These are phyloP conservation scores for Xerocomellus dryophilus DNA, from an alignment of 768 basidiomycete genomes.

Conservation along the genomic window DNA sequence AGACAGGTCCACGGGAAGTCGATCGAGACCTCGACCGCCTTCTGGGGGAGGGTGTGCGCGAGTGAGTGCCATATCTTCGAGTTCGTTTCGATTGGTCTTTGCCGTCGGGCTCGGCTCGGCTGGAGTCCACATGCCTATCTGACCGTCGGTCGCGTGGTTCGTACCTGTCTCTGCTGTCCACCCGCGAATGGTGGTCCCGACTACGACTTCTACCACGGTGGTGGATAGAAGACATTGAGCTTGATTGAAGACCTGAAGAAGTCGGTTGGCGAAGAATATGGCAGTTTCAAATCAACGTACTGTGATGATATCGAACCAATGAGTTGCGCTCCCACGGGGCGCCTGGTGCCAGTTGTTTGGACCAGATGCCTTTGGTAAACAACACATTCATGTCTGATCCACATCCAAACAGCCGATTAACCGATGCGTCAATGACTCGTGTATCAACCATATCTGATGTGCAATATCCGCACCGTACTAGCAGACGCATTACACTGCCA, in stretches of 20 bases:
- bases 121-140: constrained; percentile 14
- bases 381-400: constrained; percentile 17
- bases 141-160: constrained; percentile 21
- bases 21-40: constrained; percentile 28
- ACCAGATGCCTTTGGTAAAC: constrained; percentile 27
- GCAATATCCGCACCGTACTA: constrained; percentile 28
- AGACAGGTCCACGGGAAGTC: constrained; percentile 17
- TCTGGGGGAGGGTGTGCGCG: constrained; percentile 22
- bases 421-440: constrained; percentile 15
- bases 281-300: background rate
- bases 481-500: constrained; percentile 12
- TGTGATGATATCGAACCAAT: constrained; percentile 1
- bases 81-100: constrained; percentile 5
- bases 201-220: constrained; percentile 24
- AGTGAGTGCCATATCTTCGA: constrained; percentile 17
- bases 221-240: constrained; percentile 21
- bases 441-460: constrained; percentile 13
- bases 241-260: background rate
- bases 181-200: constrained; percentile 13
- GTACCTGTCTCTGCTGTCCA: constrained; percentile 15
- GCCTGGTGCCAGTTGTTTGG: constrained; percentile 24
- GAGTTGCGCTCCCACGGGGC: background rate
- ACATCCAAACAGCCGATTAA: constrained; percentile 18
- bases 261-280: background rate
- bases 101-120: constrained; percentile 7